Conservation (phyloP, 148 eudicot species). For the Spergularia bocconei region DNA sequence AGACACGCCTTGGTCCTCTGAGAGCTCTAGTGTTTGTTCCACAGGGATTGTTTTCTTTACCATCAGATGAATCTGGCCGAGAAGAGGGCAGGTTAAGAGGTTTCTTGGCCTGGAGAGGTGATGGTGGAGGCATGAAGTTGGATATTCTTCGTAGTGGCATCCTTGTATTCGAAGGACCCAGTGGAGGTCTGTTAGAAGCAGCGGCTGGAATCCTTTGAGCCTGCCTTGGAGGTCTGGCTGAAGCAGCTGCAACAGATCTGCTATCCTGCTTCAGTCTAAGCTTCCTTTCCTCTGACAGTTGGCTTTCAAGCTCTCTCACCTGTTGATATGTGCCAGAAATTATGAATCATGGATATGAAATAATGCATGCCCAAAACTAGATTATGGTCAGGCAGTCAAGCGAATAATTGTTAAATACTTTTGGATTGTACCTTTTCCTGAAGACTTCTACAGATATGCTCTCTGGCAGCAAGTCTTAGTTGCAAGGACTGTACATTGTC, state of each 20-base stretch:
- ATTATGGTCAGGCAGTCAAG: no score
- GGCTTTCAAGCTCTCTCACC: conserved; percentile 84
- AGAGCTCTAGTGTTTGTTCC: conserved; percentile 26
- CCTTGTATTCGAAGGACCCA: conserved; percentile 64
- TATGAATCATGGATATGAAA: neutral
- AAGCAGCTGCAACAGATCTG: conserved; percentile 52
- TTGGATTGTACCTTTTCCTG: conserved; percentile 66
- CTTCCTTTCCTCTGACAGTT: conserved; percentile 74
- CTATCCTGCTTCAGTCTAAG: conserved; percentile 69
- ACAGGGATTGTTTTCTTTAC: conserved; percentile 55
- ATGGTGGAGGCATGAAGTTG: conserved; percentile 53
- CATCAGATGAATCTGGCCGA: conserved; percentile 31
- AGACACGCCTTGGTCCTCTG: conserved; percentile 60
- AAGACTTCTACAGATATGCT: conserved; percentile 60
- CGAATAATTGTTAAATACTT: neutral
- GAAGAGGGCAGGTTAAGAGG: conserved; percentile 32
- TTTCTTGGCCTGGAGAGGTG: conserved; percentile 43
- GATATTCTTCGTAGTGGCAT: conserved; percentile 63
- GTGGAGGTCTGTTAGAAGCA: conserved; percentile 63
- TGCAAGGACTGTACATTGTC: conserved; percentile 80
- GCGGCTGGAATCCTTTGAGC: conserved; percentile 41
- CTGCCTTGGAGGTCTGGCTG: conserved; percentile 52
- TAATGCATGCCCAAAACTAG: neutral
- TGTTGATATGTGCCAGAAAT: conserved; percentile 19
- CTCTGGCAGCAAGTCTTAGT: conserved; percentile 72